Percentiles rank a stretch among this genome's conserved stretches.
phyloP scores from a whole-genome alignment of 2,329 filamentous ascomycete genomes.

The Pseudogymnoascus verrucosus region DNA sequence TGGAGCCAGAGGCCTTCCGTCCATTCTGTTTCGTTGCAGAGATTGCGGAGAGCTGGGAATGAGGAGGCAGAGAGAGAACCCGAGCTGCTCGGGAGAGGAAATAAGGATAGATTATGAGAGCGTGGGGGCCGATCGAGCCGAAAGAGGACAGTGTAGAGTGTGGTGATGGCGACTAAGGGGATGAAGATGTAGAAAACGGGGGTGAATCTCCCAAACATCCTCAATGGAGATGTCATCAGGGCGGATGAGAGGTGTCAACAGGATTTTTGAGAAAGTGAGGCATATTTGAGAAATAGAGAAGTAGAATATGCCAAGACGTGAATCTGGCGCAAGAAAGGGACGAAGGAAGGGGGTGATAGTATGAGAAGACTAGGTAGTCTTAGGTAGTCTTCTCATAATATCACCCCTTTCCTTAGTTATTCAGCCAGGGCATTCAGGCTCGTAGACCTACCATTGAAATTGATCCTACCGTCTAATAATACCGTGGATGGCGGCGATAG shows the following conservation, averaged over 20 bases:
- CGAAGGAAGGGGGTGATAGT: neutral
- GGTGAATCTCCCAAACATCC: neutral
- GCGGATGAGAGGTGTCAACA: neutral
- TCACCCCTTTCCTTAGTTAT: too few relatives aligned
- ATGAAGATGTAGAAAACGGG: neutral
- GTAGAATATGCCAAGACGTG: neutral
- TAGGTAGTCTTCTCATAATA: too few relatives aligned
- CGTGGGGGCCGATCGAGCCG: neutral
- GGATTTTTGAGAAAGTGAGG: neutral
- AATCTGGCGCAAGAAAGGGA: neutral
- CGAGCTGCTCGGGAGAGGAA: neutral
- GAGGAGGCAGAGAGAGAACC: neutral
- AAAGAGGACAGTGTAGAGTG: neutral
- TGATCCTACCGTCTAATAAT: neutral
- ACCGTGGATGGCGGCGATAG: neutral
- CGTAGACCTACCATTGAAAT: neutral
- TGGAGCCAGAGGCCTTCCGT: slow-evolving; percentile 20
- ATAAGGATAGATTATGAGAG: neutral
- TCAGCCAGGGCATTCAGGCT: neutral
- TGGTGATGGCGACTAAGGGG: neutral
- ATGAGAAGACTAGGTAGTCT: neutral
- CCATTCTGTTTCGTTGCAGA: slow-evolving; percentile 17
- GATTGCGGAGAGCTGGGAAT: neutral
- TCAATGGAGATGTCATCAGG: neutral
- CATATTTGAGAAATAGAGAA: neutral